Percentiles rank a stretch among this genome's conserved stretches.
Conservation (phyloP, 768 basidiomycete genomes). For the Mycena polygramma region DNA sequence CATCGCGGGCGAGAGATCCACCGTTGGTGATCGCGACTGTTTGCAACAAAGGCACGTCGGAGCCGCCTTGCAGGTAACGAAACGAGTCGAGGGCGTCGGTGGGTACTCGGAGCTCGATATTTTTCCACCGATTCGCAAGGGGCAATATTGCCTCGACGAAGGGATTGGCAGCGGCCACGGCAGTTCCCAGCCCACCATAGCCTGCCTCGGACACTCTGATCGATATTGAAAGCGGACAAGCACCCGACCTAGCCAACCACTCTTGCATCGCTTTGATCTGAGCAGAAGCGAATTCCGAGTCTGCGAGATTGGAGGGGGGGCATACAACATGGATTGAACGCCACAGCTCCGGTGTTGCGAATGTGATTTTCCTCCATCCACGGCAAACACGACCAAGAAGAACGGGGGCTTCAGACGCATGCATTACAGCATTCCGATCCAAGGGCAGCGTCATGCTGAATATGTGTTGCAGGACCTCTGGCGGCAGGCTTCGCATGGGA, state of each 20-base stretch:
- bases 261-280: conserved; percentile 20
- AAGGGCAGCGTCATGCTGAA: conserved; percentile 23
- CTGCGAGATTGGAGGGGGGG: conserved; percentile 22
- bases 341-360: conserved; percentile 24
- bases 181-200: conserved; percentile 6
- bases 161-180: conserved; percentile 19
- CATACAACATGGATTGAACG: conserved; percentile 23
- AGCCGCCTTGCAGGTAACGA: conserved; percentile 27
- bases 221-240: conserved; percentile 28
- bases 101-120: conserved; percentile 29
- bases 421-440: conserved; percentile 26
- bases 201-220: conserved; percentile 32
- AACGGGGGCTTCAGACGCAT: conserved; percentile 27
- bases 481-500: conserved; percentile 29
- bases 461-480: conserved; percentile 30
- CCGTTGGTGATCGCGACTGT: conserved; percentile 29
- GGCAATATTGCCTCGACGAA: conserved; percentile 30
- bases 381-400: conserved; percentile 29
- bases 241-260: conserved; percentile 26
- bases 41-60: conserved; percentile 27
- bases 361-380: conserved; percentile 24
- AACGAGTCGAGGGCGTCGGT: conserved; percentile 30
- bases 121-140: conserved; percentile 25
- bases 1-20: conserved; percentile 29
- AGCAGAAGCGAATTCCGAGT: conserved; percentile 8